Evolutionary conservation across 352 stramenopile genomes (phyloP), one percentile per base, ranked within the genome.

Genomic region (Phytophthora boehmeriae): DNA sequence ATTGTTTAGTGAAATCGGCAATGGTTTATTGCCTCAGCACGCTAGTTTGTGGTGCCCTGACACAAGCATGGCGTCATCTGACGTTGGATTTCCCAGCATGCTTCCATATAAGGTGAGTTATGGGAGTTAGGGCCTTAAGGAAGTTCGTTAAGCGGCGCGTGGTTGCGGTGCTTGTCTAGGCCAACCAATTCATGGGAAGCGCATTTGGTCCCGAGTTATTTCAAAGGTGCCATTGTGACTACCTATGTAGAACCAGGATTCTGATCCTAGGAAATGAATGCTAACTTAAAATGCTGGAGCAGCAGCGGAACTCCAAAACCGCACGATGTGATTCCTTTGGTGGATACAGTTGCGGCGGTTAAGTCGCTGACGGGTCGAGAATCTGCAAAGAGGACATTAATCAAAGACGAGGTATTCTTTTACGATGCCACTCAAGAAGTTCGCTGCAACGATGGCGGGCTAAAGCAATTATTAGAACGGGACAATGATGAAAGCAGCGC

Each of bases 391-490:
- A 17, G 14, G 20, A 17, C 63, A 38, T 44, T 27, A 30, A 23
- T 46, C 4, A 59, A 23, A 1, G 73, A 63, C 34, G 65, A 68
- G 3, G 56, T 78, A 4, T 71, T 71, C 42, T 76, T 73, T 28
- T 76, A 62, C 48, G 66, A 78, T 23, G 63, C 58, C 43, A 77
- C 65, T 8, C 72, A 73, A 20, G 27, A 71, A 47, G 30, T 76
- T 11, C 44, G 60, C 3, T 66, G 45, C 27, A n/a, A n/a, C n/a
- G 6, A 10, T 51, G 28, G 10, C 44, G 30, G 35, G 43, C 45
- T 38, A 60, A 45, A 28, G 9, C 39, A 68, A 16, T 47, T 32
- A 4, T 9, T 30, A 51, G 53, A 69, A 10, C 71, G 61, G 65
- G 65, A 42, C 25, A 30, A 30, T 52, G 57, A 68, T 27, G 54